These are phyloP conservation scores for Aurinia saxatilis DNA, from an alignment of 345 rosid genomes.

Conservation along the genomic window DNA sequence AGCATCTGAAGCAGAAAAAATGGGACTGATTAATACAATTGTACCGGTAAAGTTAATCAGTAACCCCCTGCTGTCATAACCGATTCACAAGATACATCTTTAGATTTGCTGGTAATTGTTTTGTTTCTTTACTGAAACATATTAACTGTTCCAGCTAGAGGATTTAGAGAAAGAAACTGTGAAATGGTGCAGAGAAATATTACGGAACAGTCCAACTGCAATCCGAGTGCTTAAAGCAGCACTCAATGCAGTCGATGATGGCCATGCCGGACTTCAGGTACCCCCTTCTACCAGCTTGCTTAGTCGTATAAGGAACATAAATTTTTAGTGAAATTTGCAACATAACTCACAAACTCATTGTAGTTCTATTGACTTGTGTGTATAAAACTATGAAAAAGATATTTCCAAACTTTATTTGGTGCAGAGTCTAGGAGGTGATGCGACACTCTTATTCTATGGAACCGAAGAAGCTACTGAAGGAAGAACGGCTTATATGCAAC, in stretches of 20 bases:
- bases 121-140: neutral
- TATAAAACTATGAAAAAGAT: neutral
- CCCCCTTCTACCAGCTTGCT: neutral
- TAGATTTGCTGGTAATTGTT: neutral
- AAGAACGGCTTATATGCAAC: constrained; percentile 64
- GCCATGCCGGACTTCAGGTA: constrained; percentile 94
- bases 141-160: constrained; percentile 43
- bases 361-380: neutral
- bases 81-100: neutral
- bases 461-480: constrained; percentile 86
- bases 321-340: neutral
- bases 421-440: constrained; percentile 81
- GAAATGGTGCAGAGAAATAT: constrained; percentile 85
- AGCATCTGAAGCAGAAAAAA: constrained; percentile 84
- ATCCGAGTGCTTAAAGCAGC: constrained; percentile 85
- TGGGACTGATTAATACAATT: constrained; percentile 89
- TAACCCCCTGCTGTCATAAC: neutral
- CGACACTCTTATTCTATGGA: constrained; percentile 81
- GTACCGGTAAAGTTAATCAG: constrained; percentile 46
- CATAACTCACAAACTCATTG: neutral
- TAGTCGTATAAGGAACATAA: neutral
- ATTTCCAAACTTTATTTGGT: neutral
- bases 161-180: constrained; percentile 80
- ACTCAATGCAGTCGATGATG: constrained; percentile 90
- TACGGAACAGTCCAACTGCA: constrained; percentile 89